phyloP scores from a whole-genome alignment of 179 eudicot genomes.

The Beta macrorhiza region DNA sequence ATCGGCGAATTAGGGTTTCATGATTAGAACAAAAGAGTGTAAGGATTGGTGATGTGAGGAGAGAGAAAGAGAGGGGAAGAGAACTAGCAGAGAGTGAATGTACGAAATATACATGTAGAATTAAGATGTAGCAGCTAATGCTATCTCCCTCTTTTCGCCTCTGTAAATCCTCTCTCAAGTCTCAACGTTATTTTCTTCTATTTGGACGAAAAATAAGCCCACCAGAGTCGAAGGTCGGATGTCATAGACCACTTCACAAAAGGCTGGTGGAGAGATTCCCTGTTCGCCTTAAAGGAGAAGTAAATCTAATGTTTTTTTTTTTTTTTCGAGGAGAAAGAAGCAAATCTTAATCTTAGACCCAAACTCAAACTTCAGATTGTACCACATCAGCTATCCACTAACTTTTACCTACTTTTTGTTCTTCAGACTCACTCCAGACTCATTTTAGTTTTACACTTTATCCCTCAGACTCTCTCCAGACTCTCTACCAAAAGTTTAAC shows the following conservation, averaged over 20 bases:
- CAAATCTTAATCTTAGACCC: no score
- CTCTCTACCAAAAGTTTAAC: no score
- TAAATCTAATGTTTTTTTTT: background rate
- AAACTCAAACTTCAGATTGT: no score
- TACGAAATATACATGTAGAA: background rate
- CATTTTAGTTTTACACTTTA: no score
- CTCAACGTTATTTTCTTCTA: background rate
- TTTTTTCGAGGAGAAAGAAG: no score
- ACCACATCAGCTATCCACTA: no score
- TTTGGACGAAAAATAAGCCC: background rate
- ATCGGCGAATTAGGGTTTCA: constrained; percentile 8
- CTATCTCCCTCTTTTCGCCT: background rate
- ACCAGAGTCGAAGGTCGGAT: no score
- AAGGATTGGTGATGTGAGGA: background rate
- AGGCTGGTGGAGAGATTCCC: no score
- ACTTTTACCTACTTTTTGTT: no score
- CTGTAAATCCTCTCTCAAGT: background rate
- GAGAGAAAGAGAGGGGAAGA: background rate
- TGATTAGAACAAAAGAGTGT: background rate
- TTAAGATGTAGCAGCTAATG: background rate
- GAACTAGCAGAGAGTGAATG: background rate
- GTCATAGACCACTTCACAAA: no score
- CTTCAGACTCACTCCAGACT: no score
- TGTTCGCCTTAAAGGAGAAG: background rate
- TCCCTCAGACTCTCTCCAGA: no score